Percentiles rank a stretch among this genome's conserved stretches.
phyloP scores from a whole-genome alignment of 768 basidiomycete species.

The Harrya chromipes region DNA sequence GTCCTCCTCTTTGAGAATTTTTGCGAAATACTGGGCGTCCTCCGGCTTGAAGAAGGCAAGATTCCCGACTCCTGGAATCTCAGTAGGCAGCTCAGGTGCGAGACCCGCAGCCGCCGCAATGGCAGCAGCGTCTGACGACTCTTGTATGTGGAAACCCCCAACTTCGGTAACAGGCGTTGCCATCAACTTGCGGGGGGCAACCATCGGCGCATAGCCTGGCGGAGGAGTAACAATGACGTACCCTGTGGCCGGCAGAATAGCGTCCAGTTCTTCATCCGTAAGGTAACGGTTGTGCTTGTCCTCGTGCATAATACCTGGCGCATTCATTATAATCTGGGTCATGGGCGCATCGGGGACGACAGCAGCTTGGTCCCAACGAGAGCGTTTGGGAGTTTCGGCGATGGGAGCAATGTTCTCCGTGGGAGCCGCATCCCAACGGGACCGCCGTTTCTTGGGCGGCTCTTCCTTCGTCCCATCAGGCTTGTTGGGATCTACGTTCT shows the following conservation, averaged over 20 bases:
- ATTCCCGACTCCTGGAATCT: constrained; percentile 96
- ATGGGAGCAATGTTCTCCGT: constrained; percentile 50
- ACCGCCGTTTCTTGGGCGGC: constrained; percentile 85
- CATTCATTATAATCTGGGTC: constrained; percentile 84
- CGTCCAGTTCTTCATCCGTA: constrained; percentile 93
- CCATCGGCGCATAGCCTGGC: constrained; percentile 84
- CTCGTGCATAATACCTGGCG: constrained; percentile 77
- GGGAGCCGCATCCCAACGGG: constrained; percentile 95
- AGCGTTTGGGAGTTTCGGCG: constrained; percentile 78
- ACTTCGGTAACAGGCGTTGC: constrained; percentile 51
- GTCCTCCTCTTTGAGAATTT: constrained; percentile 93
- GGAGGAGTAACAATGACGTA: constrained; percentile 94
- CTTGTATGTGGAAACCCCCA: constrained; percentile 95
- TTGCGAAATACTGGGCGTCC: constrained; percentile 97
- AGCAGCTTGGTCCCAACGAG: constrained; percentile 97
- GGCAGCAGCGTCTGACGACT: constrained; percentile 87
- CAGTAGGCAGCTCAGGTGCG: constrained; percentile 90
- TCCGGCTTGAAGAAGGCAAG: constrained; percentile 98
- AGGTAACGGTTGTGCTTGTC: constrained; percentile 97
- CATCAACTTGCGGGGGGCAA: constrained; percentile 61
- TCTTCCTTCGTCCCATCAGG: constrained; percentile 72
- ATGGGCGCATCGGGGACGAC: constrained; percentile 65
- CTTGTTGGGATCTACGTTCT: constrained; percentile 62
- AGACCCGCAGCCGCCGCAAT: constrained; percentile 88
- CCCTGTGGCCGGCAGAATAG: constrained; percentile 79